Conservation (phyloP, 1,139 yeast genomes). For the Geotrichum carabidarum region DNA sequence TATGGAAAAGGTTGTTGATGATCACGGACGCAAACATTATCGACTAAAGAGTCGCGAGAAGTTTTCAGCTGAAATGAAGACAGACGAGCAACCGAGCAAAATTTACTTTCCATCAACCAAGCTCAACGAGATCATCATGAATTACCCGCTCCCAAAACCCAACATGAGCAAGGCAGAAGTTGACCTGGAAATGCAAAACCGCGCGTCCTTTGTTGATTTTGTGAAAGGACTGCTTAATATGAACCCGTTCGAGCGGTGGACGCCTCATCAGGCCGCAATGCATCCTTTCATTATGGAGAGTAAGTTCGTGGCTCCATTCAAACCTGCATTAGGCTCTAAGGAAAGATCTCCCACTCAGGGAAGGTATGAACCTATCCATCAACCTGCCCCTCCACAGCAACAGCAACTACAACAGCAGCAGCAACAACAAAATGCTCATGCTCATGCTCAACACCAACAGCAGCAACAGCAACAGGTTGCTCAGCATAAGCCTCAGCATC, state of each 20-base stretch:
- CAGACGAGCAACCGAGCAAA: slow-evolving; percentile 73
- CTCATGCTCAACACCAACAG: neutral
- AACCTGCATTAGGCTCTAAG: slow-evolving; percentile 26
- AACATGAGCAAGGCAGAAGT: slow-evolving; percentile 58
- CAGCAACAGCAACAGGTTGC: neutral
- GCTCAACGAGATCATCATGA: slow-evolving; percentile 67
- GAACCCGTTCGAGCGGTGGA: slow-evolving; percentile 91
- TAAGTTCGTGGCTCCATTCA: slow-evolving; percentile 37
- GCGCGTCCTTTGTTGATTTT: slow-evolving; percentile 71
- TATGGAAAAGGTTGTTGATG: slow-evolving; percentile 46
- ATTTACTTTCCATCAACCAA: slow-evolving; percentile 74
- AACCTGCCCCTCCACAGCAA: neutral
- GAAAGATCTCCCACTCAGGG: slow-evolving; percentile 8
- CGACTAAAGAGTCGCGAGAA: slow-evolving; percentile 54
- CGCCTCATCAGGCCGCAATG: slow-evolving; percentile 89
- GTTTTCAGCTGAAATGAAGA: slow-evolving; percentile 51
- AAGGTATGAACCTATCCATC: neutral
- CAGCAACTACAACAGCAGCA: neutral
- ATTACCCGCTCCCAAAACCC: slow-evolving; percentile 68
- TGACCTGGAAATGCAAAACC: slow-evolving; percentile 58
- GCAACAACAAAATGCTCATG: neutral
- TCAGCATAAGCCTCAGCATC: slow-evolving; percentile 14
- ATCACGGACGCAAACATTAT: slow-evolving; percentile 40
- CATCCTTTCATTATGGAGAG: slow-evolving; percentile 76
- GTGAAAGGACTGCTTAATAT: slow-evolving; percentile 69